Percentiles rank a stretch among this genome's conserved stretches.
Evolutionary conservation across 805 yeast genomes (phyloP).

Genomic region (Pichia manshurica): DNA sequence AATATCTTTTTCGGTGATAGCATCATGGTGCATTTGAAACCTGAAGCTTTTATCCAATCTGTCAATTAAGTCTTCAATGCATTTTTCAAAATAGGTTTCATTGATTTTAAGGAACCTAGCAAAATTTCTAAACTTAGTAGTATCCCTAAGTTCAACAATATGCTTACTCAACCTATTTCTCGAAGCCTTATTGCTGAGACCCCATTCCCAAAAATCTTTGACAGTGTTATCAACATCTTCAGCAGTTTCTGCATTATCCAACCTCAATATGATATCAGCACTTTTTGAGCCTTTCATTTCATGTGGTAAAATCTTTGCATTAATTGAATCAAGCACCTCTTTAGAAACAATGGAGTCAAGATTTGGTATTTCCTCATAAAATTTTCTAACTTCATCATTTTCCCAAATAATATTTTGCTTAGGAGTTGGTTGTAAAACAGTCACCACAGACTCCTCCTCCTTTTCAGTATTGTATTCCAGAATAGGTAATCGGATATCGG

Average conservation of each 20-base stretch:
- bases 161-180: constrained; percentile 52
- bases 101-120: constrained; percentile 68
- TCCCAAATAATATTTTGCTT: constrained; percentile 46
- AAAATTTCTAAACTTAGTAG: constrained; percentile 43
- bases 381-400: constrained; percentile 54
- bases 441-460: constrained; percentile 18
- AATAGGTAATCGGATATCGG: constrained; percentile 36
- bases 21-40: constrained; percentile 49
- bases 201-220: constrained; percentile 41
- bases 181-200: constrained; percentile 68
- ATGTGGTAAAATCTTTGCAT: constrained; percentile 5
- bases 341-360: constrained; percentile 32
- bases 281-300: constrained; percentile 16
- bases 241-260: constrained; percentile 37
- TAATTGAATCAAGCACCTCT: constrained; percentile 13
- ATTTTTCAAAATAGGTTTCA: constrained; percentile 40
- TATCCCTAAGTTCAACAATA: constrained; percentile 44
- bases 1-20: constrained; percentile 50
- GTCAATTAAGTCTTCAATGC: constrained; percentile 47
- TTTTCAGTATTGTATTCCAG: constrained; percentile 27
- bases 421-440: constrained; percentile 14
- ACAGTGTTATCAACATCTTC: constrained; percentile 47
- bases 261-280: constrained; percentile 13
- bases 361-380: constrained; percentile 53
- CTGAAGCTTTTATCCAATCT: constrained; percentile 56